phyloP scores from a whole-genome alignment of 1,284 basidiomycete genomes.

The Cutaneotrichosporon sp. region DNA sequence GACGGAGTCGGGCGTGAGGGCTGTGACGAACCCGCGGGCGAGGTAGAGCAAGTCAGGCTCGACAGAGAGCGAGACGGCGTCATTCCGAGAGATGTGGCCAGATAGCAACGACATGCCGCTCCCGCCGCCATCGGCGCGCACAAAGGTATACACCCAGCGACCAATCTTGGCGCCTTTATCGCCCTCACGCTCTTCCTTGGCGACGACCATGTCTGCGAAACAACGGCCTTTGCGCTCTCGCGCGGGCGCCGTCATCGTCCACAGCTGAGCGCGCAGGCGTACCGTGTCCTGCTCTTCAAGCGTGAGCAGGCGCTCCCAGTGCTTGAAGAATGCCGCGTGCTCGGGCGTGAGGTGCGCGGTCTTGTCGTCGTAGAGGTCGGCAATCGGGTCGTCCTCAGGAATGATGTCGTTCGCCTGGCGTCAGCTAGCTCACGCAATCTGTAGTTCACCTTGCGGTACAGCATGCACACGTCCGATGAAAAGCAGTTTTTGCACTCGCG shows the following conservation, averaged over 20 bases:
- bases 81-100: constrained; percentile 71
- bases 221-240: constrained; percentile 72
- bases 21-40: constrained; percentile 74
- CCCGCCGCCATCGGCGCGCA: constrained; percentile 37
- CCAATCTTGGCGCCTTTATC: constrained; percentile 49
- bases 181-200: constrained; percentile 42
- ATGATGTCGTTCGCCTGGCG: constrained; percentile 65
- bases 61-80: constrained; percentile 77
- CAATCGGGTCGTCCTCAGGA: constrained; percentile 59
- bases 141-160: constrained; percentile 62
- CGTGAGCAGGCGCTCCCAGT: constrained; percentile 82
- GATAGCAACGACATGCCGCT: constrained; percentile 60
- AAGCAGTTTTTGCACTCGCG: constrained; percentile 76
- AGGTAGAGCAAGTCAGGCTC: constrained; percentile 78
- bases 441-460: constrained; percentile 72
- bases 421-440: background rate
- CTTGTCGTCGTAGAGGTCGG: constrained; percentile 68
- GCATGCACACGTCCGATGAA: constrained; percentile 79
- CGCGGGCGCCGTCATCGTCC: constrained; percentile 78
- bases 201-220: constrained; percentile 71
- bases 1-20: constrained; percentile 61
- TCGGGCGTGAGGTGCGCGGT: constrained; percentile 68
- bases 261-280: constrained; percentile 81
- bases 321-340: constrained; percentile 75
- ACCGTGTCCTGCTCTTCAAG: constrained; percentile 83